Evolutionary conservation across 2,329 filamentous ascomycete species (phyloP).

Genomic region (Penicillium hesseltinei): DNA sequence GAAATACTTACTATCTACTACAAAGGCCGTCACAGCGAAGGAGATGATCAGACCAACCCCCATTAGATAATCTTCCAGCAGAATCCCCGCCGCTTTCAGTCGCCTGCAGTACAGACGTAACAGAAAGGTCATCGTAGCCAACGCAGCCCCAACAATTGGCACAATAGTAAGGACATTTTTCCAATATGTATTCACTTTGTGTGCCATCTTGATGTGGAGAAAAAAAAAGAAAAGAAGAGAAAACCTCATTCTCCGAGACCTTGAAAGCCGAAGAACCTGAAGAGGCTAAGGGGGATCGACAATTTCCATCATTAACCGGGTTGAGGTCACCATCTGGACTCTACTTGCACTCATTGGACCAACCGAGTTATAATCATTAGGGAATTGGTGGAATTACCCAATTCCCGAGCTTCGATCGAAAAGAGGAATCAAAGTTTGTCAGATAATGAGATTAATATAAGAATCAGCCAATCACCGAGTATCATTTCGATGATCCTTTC

Average conservation of each 20-base stretch:
- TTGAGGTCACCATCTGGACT: background rate
- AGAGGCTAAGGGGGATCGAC: background rate
- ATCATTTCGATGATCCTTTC: background rate
- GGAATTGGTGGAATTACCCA: too few species aligned
- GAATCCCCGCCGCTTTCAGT: slow-evolving; percentile 1
- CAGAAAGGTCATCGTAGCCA: slow-evolving; percentile 17
- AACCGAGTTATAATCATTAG: too few species aligned
- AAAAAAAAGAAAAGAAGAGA: background rate
- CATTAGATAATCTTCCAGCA: slow-evolving; percentile 19
- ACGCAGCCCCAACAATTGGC: slow-evolving; percentile 12
- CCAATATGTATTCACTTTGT: slow-evolving; percentile 6
- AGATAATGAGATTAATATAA: background rate
- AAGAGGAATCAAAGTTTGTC: background rate
- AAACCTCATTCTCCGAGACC: too few species aligned
- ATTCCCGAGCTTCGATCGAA: background rate
- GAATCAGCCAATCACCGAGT: background rate
- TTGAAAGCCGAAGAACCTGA: too few species aligned
- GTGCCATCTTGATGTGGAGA: background rate
- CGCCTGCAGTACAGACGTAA: slow-evolving; percentile 17
- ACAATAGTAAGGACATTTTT: slow-evolving; percentile 16
- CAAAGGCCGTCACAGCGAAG: slow-evolving; percentile 14
- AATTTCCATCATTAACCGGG: background rate
- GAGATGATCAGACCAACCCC: slow-evolving; percentile 15
- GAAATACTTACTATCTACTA: slow-evolving; percentile 10
- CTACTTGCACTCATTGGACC: background rate